These are phyloP conservation scores for Chytriomyces hyalinus DNA, from an alignment of 192 early-diverging fungal species.

Conservation along the genomic window DNA sequence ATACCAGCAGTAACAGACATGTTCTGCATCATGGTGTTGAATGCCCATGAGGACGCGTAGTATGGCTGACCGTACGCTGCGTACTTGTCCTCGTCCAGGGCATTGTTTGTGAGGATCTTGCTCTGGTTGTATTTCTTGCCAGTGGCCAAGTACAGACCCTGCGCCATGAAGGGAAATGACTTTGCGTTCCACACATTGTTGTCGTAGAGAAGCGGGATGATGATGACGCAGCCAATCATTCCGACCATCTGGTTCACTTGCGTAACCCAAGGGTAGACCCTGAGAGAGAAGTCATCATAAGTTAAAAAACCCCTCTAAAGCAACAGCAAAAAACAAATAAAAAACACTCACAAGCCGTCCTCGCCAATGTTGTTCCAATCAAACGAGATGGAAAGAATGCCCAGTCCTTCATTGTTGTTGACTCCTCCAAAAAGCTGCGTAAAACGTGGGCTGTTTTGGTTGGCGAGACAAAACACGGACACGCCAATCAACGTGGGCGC, in stretches of 20 bases:
- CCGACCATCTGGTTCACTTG: slow-evolving; percentile 75
- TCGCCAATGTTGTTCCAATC: slow-evolving; percentile 41
- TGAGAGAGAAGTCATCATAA: slow-evolving; percentile 37
- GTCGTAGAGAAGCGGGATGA: slow-evolving; percentile 56
- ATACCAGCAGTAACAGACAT: slow-evolving; percentile 34
- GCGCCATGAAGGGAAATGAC: slow-evolving; percentile 34
- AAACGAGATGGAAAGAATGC: slow-evolving; percentile 26
- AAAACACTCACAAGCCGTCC: slow-evolving; percentile 80
- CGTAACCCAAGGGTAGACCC: slow-evolving; percentile 33
- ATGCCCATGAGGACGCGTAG: slow-evolving; percentile 20
- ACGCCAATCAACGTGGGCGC: slow-evolving; percentile 19
- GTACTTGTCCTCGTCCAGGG: slow-evolving; percentile 4
- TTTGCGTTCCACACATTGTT: slow-evolving; percentile 36
- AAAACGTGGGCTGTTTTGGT: background rate
- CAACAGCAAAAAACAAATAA: slow-evolving; percentile 39
- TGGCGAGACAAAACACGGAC: slow-evolving; percentile 8
- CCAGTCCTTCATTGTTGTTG: slow-evolving; percentile 3
- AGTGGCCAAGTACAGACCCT: slow-evolving; percentile 8
- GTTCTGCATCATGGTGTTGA: slow-evolving; percentile 24
- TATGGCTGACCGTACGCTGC: slow-evolving; percentile 4
- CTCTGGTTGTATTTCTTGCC: slow-evolving; percentile 25
- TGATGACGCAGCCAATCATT: slow-evolving; percentile 71
- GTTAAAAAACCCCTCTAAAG: slow-evolving; percentile 54
- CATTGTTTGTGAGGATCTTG: slow-evolving; percentile 23
- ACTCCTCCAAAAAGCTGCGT: slow-evolving; percentile 34